Conservation (phyloP, 1,139 yeast species). For the Geotrichum carabidarum region DNA sequence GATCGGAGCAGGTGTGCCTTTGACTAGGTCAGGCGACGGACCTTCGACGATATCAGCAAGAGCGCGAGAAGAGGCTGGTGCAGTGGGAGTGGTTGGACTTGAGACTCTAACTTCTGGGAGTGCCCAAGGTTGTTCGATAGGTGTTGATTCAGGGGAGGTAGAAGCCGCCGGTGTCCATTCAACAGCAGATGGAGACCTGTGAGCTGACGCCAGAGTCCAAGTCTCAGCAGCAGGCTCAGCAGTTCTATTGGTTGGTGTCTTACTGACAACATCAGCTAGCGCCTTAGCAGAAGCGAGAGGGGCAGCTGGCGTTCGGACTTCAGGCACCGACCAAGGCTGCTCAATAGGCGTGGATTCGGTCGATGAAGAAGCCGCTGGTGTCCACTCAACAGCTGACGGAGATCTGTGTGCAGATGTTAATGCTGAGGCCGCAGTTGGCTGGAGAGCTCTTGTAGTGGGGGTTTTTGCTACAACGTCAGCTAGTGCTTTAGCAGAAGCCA, state of each 20-base stretch:
- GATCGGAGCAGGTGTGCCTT: background rate
- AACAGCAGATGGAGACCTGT: background rate
- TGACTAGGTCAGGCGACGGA: no score
- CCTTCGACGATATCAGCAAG: background rate
- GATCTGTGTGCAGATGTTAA: background rate
- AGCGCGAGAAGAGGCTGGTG: background rate
- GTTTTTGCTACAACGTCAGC: background rate
- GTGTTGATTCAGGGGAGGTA: conserved; percentile 7
- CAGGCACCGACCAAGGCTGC: background rate
- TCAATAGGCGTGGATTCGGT: conserved; percentile 3
- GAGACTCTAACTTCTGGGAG: conserved; percentile 1
- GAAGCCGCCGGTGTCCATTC: conserved; percentile 4
- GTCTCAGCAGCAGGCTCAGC: no score
- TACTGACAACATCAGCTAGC: background rate
- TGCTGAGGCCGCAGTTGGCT: background rate
- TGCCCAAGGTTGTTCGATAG: conserved; percentile 2
- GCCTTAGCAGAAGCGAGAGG: background rate
- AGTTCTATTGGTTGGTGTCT: background rate
- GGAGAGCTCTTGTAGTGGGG: background rate
- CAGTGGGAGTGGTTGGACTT: background rate
- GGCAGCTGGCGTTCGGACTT: background rate
- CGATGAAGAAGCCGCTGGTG: conserved; percentile 3
- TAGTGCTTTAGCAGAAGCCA: background rate
- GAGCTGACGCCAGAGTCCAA: background rate
- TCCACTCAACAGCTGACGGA: conserved; percentile 3